Base-by-base conservation (phyloP, 306 rosid species). In the Cicer cuneatum region DNA sequence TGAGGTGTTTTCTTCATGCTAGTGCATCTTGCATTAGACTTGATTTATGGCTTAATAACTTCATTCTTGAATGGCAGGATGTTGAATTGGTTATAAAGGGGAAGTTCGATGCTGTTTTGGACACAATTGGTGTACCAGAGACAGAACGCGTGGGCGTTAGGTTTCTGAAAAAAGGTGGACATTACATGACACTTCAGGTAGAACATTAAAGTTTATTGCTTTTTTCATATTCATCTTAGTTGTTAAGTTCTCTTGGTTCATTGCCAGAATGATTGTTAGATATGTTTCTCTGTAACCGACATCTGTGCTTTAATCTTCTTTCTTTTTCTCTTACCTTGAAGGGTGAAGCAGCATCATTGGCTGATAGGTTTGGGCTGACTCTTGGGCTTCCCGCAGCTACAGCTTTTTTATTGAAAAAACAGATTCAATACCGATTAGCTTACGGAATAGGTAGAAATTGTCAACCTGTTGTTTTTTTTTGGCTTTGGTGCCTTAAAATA, bases 181-280 rank as follows among this genome's bases (percentile, higher is more conserved):
- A 88, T 84, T 94, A 92, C 80, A 94, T 94, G 99, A 94, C 99
- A 24, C 99, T 94, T 85, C 99, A 94, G 99, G 99, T 90, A 83
- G 75, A 75, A 67, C 19, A 75, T 56, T 60, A 64, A 74, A 46
- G 53, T 65, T 80, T 74, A 41, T 77, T 21, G 15, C 61, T 43
- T 6, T 78, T 71, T 43, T 40, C 73, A 59, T 72, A 73, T 51
- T 69, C 56, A 35, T 70, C 60, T 59, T 18, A n/a, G 62, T 54
- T 69, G 63, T 62, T 65, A 39, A 19, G 21, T 66, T 47, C 53
- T 69, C 62, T 47, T 51, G 42, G 42, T 48, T 57, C 45, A 53
- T 59, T 33, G 37, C 47, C 39, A 13, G 59, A 83, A 65, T 37
- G 58, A 58, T 3, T 68, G 73, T 9, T 6, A 47, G 40, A 70